A percentile compares a stretch with the other conserved stretches of the same genome.
These are phyloP conservation scores for Talaromyces sp. DNA, from an alignment of 2,329 filamentous ascomycete species.

Conservation along the genomic window DNA sequence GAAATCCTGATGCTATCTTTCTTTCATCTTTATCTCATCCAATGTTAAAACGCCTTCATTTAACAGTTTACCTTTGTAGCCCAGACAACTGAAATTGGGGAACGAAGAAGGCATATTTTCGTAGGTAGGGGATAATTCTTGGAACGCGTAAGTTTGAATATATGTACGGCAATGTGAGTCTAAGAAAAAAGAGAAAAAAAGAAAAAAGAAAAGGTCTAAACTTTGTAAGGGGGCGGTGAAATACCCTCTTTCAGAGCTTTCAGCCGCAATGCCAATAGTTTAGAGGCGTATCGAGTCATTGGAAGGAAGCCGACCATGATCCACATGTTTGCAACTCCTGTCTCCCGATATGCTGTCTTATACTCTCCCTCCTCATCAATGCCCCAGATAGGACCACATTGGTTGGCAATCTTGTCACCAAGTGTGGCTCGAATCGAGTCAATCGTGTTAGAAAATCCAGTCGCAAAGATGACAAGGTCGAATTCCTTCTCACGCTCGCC, in stretches of 20 bases:
- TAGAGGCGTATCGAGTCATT: conserved; percentile 38
- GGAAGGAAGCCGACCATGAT: conserved; percentile 43
- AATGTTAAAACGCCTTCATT: no score
- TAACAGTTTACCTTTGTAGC: no score
- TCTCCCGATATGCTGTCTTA: conserved; percentile 35
- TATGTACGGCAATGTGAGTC: no score
- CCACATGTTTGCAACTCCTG: conserved; percentile 41
- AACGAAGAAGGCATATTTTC: no score
- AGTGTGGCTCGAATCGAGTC: conserved; percentile 28
- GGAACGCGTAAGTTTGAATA: neutral
- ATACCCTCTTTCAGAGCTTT: conserved; percentile 9
- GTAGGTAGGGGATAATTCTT: neutral
- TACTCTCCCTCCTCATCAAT: conserved; percentile 34
- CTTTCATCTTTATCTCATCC: no score
- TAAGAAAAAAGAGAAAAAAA: no score
- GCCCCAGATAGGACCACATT: conserved; percentile 30
- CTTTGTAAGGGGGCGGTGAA: conserved; percentile 8
- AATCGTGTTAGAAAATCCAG: conserved; percentile 30
- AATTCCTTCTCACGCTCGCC: conserved; percentile 36
- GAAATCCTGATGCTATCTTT: no score
- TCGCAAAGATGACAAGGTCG: conserved; percentile 35
- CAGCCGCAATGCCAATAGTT: conserved; percentile 2
- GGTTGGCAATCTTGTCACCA: conserved; percentile 26
- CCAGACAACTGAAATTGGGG: no score
- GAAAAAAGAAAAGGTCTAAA: no score